Conservation (phyloP, 768 basidiomycete species). For the Russula ochroleuca region DNA sequence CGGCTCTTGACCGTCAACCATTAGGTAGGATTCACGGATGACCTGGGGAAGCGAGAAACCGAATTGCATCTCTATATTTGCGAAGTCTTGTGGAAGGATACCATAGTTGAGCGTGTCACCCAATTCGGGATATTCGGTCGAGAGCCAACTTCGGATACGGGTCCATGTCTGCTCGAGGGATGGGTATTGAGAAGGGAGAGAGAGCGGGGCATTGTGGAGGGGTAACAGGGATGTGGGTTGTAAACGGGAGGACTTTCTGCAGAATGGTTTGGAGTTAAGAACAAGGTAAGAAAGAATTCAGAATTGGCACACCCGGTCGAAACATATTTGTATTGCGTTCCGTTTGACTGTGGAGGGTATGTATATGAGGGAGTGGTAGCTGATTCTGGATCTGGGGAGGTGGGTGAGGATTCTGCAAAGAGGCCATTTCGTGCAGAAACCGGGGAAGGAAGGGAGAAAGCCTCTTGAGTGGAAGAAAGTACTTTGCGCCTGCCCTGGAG, state of each 20-base stretch:
- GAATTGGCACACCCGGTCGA: conserved; percentile 46
- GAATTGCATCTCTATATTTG: conserved; percentile 78
- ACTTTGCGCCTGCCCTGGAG: conserved; percentile 52
- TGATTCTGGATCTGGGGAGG: conserved; percentile 46
- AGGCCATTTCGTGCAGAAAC: conserved; percentile 53
- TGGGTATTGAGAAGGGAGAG: conserved; percentile 54
- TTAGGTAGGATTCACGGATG: conserved; percentile 86
- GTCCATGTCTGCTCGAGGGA: conserved; percentile 80
- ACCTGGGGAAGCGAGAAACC: conserved; percentile 79
- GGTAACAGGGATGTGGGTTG: conserved; percentile 58
- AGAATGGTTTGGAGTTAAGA: conserved; percentile 3
- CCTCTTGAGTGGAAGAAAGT: conserved; percentile 77
- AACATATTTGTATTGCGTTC: conserved; percentile 54
- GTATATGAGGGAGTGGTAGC: conserved; percentile 56
- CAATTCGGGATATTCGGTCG: conserved; percentile 85
- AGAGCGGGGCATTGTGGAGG: conserved; percentile 52
- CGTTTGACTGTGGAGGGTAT: conserved; percentile 66
- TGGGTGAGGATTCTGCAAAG: conserved; percentile 48
- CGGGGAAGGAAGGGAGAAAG: conserved; percentile 82
- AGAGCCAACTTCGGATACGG: conserved; percentile 78
- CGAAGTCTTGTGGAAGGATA: conserved; percentile 73
- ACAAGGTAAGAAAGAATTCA: conserved; percentile 14
- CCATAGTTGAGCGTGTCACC: conserved; percentile 95
- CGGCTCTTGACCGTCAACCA: conserved; percentile 90
- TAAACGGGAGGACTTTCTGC: conserved; percentile 44